Conservation (phyloP, 1,284 basidiomycete species). For the Ustilago trichophora region DNA sequence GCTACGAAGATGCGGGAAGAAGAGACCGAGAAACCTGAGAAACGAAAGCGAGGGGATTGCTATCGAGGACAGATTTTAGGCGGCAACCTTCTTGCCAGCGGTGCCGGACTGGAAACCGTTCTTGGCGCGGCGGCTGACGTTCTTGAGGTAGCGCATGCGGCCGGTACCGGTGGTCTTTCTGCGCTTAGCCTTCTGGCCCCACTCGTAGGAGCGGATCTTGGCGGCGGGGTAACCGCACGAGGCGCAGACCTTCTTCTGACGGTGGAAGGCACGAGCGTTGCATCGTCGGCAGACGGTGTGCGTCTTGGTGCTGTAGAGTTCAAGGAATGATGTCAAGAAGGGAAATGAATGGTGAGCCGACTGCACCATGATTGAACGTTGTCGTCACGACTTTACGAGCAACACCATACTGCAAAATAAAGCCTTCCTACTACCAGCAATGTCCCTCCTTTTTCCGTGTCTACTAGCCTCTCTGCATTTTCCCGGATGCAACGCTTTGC, state of each 20-base stretch:
- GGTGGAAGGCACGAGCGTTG: slow-evolving; percentile 91
- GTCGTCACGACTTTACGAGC: too few relatives aligned
- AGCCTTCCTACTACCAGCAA: too few relatives aligned
- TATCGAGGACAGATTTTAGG: slow-evolving; percentile 41
- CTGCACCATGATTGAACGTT: not conserved
- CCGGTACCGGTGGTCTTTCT: slow-evolving; percentile 98
- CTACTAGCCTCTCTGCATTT: too few relatives aligned
- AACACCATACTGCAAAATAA: too few relatives aligned
- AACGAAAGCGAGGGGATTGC: slow-evolving; percentile 4
- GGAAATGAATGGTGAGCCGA: too few relatives aligned
- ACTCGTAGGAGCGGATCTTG: slow-evolving; percentile 94
- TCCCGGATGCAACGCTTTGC: too few relatives aligned
- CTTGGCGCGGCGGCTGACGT: slow-evolving; percentile 71
- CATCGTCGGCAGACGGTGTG: slow-evolving; percentile 87
- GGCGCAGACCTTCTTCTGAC: slow-evolving; percentile 95
- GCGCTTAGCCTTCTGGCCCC: slow-evolving; percentile 98
- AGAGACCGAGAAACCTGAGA: slow-evolving; percentile 6
- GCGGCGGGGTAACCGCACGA: slow-evolving; percentile 96
- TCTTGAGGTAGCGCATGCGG: slow-evolving; percentile 93
- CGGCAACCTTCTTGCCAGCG: slow-evolving; percentile 61
- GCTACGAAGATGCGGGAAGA: slow-evolving; percentile 12
- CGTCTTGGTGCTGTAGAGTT: slow-evolving; percentile 83
- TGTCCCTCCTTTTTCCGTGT: too few relatives aligned
- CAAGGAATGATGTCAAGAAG: not conserved
- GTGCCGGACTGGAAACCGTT: slow-evolving; percentile 78